Conservation (phyloP, 2,329 filamentous ascomycete genomes). For the Septoria linicola region DNA sequence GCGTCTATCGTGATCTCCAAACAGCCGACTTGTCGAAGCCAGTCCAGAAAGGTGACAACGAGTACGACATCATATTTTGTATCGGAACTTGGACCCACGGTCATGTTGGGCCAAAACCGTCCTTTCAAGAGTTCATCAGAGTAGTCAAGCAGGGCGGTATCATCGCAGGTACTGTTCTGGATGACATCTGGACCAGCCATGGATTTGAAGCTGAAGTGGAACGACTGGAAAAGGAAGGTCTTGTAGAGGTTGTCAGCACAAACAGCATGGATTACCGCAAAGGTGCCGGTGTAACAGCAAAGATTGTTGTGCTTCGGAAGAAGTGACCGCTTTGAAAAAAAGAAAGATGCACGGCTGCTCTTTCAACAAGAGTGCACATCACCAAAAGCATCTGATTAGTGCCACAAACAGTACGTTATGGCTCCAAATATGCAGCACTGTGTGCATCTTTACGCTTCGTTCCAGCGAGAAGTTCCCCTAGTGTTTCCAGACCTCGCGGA, state of each 20-base stretch:
- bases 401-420: too few relatives aligned
- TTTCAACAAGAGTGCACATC: too few relatives aligned
- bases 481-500: too few relatives aligned
- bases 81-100: conserved; percentile 56
- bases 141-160: conserved; percentile 49
- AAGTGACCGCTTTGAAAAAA: conserved; percentile 13
- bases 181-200: conserved; percentile 50
- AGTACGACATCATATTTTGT: conserved; percentile 54
- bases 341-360: too few relatives aligned
- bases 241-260: conserved; percentile 40
- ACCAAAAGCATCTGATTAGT: too few relatives aligned
- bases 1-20: conserved; percentile 49
- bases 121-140: conserved; percentile 52
- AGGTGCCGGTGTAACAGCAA: conserved; percentile 24
- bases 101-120: conserved; percentile 52
- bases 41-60: conserved; percentile 42
- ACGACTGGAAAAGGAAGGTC: conserved; percentile 37
- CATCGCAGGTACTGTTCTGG: conserved; percentile 53
- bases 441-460: too few relatives aligned
- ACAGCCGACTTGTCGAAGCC: conserved; percentile 49
- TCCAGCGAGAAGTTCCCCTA: too few relatives aligned
- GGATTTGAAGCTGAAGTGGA: conserved; percentile 51
- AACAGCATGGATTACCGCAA: conserved; percentile 37
- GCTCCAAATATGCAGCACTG: too few relatives aligned
- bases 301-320: conserved; percentile 33